Conservation (phyloP, 2,329 filamentous ascomycete species). For the Colletotrichum tabaci region DNA sequence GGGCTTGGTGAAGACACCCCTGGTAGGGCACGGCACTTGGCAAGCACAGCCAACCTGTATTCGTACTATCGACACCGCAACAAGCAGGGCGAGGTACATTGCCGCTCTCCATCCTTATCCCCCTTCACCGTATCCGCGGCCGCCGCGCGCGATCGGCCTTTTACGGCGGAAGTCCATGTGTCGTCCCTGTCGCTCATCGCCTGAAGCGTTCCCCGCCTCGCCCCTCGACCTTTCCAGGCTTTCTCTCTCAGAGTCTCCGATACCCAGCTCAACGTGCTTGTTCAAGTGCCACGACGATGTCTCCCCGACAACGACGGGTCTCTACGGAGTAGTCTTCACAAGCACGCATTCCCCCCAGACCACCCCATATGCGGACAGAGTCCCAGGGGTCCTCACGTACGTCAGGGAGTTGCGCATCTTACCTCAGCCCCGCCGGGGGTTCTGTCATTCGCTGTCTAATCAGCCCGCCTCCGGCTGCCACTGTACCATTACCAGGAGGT, state of each 20-base stretch:
- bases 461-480: slow-evolving; percentile 16
- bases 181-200: slow-evolving; percentile 41
- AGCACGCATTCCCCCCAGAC: background rate
- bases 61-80: slow-evolving; percentile 12
- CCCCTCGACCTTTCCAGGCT: slow-evolving; percentile 15
- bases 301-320: slow-evolving; percentile 35
- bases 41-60: slow-evolving; percentile 6
- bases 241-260: background rate
- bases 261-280: background rate
- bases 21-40: slow-evolving; percentile 6
- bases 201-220: slow-evolving; percentile 23
- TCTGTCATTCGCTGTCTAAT: slow-evolving; percentile 28
- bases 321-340: slow-evolving; percentile 1
- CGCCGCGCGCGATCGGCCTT: slow-evolving; percentile 27
- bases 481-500: background rate
- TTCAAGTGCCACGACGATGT: background rate
- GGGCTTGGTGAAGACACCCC: slow-evolving; percentile 15
- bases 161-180: slow-evolving; percentile 35
- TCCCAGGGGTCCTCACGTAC: slow-evolving; percentile 38
- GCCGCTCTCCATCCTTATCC: background rate
- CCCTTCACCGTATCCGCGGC: slow-evolving; percentile 37
- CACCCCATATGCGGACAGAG: background rate
- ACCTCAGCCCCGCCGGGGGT: slow-evolving; percentile 32
- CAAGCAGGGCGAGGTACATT: slow-evolving; percentile 14
- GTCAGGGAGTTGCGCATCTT: slow-evolving; percentile 35